Evolutionary conservation across 2,329 filamentous ascomycete genomes (phyloP), one percentile per base, ranked within the genome.

Genomic region (Lecanoromycetidae sp.): DNA sequence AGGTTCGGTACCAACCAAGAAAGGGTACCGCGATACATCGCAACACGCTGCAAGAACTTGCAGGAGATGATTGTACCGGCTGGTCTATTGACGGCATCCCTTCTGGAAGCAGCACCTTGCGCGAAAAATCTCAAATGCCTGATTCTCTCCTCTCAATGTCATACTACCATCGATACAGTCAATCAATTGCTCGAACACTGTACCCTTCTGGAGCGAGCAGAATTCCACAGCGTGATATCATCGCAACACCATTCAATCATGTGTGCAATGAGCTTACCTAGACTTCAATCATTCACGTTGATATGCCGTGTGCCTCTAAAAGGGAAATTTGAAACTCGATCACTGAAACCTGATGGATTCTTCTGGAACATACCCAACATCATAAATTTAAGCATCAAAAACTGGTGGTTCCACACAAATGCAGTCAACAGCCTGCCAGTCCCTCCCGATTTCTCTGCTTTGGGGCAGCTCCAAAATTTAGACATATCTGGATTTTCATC

Each of bases 41-140:
- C 58, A 23, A 43, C 41, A 33, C 51, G 56, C 13, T 55, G 29
- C 48, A 52, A 7, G 34, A 44, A 4, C 41, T 50, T 43, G 48
- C 49, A 40, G 38, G 52, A 36, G 36, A 53, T 51, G 47, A 56
- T 35, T 44, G 54, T 46, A 47, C 52, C 49, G 33, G 58, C 17
- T 55, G 59, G 5, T 40, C 34, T 33, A n/a, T 46, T 17, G 13
- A 38, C 15, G 25, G 38, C 19, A 40, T 57, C 47, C 15, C 32
- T 45, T 3, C 15, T 52, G 13, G 27, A 49, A 15, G 46, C 48
- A 9, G 29, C 49, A 23, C 27, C 41, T 4, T 20, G 36, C 26
- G 36, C 54, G 6, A 23, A 37, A 2, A 55, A 38, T 15, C 54
- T 60, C n/a, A 50, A 30, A 35, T 50, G 29, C 10, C 46, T 57